These are phyloP conservation scores for Boletales sp. DNA, from an alignment of 768 basidiomycete species.

Conservation along the genomic window DNA sequence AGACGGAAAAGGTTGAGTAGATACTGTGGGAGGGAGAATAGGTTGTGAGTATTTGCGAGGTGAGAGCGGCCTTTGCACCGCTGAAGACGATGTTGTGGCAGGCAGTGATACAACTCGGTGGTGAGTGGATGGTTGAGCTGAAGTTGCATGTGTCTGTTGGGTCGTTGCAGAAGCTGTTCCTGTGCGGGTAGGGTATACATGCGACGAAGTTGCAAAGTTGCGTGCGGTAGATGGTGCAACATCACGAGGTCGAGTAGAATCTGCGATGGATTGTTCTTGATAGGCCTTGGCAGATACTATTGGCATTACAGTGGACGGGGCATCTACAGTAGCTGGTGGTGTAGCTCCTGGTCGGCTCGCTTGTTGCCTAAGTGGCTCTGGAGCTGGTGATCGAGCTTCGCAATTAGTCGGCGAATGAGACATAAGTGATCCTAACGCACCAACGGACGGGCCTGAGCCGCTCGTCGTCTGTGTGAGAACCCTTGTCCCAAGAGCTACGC, in stretches of 20 bases:
- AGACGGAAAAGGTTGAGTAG: conserved; percentile 30
- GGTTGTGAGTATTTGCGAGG: conserved; percentile 30
- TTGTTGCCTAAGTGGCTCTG: conserved; percentile 21
- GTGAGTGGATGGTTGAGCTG: conserved; percentile 26
- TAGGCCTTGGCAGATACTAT: conserved; percentile 13
- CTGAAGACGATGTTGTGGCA: conserved; percentile 13
- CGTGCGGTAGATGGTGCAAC: conserved; percentile 13
- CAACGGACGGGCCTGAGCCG: conserved; percentile 2
- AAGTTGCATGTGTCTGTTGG: conserved; percentile 19
- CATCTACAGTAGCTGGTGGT: conserved; percentile 14
- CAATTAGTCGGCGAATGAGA: conserved; percentile 1
- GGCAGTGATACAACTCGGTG: conserved; percentile 38
- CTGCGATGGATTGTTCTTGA: conserved; percentile 20
- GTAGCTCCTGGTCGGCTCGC: conserved; percentile 14
- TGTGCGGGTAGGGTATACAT: conserved; percentile 25
- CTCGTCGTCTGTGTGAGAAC: background rate
- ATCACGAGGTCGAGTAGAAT: conserved; percentile 24
- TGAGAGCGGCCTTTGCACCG: conserved; percentile 22
- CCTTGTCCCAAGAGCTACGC: conserved; percentile 8
- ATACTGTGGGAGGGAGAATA: conserved; percentile 19
- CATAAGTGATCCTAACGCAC: conserved; percentile 8
- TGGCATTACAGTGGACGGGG: conserved; percentile 8
- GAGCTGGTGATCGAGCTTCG: conserved; percentile 8
- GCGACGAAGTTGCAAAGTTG: conserved; percentile 15
- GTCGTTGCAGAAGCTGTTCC: conserved; percentile 14